Evolutionary conservation across 345 rosid species (phyloP).

Genomic region (Mallotus nudiflorus): DNA sequence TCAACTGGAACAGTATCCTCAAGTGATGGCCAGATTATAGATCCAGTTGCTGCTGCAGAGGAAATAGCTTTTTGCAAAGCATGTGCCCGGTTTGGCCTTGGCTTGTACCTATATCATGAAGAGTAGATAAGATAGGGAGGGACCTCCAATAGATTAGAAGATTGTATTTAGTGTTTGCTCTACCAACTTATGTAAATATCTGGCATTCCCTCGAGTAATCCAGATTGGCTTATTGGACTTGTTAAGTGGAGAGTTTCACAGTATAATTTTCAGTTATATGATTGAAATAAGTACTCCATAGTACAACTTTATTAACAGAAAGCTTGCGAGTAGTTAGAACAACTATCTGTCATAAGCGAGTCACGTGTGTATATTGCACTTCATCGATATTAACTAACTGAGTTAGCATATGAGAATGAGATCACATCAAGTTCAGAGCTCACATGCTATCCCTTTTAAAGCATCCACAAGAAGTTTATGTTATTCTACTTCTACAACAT

Average conservation of each 20-base stretch:
- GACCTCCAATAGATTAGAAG: constrained; percentile 10
- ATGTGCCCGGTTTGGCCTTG: constrained; percentile 95
- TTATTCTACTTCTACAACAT: no score
- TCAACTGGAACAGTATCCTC: constrained; percentile 78
- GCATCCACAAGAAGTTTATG: no score
- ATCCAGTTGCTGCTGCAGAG: constrained; percentile 91
- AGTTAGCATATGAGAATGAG: no score
- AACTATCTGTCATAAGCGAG: no score
- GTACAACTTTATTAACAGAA: no score
- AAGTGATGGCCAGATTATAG: constrained; percentile 38
- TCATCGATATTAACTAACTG: no score
- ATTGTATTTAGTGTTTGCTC: background rate
- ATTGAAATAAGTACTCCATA: background rate
- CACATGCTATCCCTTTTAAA: no score
- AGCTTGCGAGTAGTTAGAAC: no score
- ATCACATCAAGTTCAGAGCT: no score
- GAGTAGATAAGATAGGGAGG: constrained; percentile 37
- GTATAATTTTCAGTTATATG: background rate
- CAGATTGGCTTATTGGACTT: constrained; percentile 2
- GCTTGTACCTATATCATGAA: constrained; percentile 86
- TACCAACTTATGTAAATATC: constrained; percentile 28
- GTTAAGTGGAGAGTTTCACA: background rate
- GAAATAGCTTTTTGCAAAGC: constrained; percentile 96
- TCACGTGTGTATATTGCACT: no score
- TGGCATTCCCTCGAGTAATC: background rate